phyloP scores from a whole-genome alignment of 352 stramenopile genomes.

The Globisporangium paroecandrum region DNA sequence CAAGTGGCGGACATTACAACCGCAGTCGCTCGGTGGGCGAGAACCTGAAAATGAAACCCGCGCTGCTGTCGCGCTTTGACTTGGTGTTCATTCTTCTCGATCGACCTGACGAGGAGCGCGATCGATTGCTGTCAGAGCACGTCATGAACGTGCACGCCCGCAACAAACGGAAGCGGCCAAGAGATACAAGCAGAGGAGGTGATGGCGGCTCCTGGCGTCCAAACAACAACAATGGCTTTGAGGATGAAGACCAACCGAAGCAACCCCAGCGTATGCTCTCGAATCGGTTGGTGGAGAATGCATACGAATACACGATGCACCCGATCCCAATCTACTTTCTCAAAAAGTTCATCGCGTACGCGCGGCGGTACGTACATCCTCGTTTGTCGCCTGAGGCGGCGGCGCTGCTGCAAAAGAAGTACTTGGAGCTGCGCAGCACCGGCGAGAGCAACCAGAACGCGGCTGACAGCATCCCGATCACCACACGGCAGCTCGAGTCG shows the following conservation, averaged over 20 bases:
- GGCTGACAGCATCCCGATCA: conserved; percentile 84
- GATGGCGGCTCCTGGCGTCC: conserved; percentile 22
- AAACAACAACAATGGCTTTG: conserved; percentile 13
- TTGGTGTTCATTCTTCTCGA: conserved; percentile 97
- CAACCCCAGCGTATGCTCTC: conserved; percentile 30
- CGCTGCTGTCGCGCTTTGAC: conserved; percentile 96
- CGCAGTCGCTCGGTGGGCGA: conserved; percentile 92
- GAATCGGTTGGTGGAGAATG: conserved; percentile 52
- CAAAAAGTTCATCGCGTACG: conserved; percentile 97
- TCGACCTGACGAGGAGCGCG: conserved; percentile 88
- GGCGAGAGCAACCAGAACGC: conserved; percentile 43
- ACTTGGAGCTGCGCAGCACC: conserved; percentile 81
- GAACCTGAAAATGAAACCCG: conserved; percentile 96
- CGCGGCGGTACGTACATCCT: conserved; percentile 93
- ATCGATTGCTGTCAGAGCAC: conserved; percentile 93
- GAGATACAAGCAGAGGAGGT: conserved; percentile 11
- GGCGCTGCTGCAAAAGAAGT: conserved; percentile 82
- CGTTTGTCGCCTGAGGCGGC: conserved; percentile 59
- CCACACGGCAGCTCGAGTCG: conserved; percentile 96
- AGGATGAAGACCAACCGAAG: conserved; percentile 14
- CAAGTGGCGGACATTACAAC: conserved; percentile 96
- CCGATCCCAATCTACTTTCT: conserved; percentile 83
- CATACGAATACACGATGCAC: conserved; percentile 37
- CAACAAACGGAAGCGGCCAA: conserved; percentile 33
- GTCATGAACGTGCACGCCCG: conserved; percentile 90